Conservation (phyloP, 2,329 filamentous ascomycete species). For the Periconia digitata region DNA sequence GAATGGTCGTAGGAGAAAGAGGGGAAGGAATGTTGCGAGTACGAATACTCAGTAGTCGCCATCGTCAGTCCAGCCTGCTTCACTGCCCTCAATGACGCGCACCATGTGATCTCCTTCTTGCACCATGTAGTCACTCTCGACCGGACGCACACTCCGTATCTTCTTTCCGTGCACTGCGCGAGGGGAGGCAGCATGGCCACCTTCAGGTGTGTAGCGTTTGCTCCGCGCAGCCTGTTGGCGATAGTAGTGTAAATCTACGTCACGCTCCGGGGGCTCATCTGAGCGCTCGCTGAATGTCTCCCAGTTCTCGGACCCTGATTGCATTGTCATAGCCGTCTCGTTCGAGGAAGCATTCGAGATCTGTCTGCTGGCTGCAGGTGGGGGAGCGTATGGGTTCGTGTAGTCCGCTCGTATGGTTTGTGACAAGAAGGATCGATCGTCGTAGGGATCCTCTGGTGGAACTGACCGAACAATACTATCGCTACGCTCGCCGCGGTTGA, state of each 20-base stretch:
- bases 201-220: slow-evolving; percentile 59
- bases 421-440: slow-evolving; percentile 53
- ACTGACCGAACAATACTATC: slow-evolving; percentile 62
- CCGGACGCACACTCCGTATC: slow-evolving; percentile 48
- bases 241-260: slow-evolving; percentile 80
- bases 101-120: slow-evolving; percentile 47
- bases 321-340: slow-evolving; percentile 56
- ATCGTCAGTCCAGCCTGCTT: slow-evolving; percentile 58
- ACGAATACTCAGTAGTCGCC: slow-evolving; percentile 34
- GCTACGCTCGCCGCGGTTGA: slow-evolving; percentile 51
- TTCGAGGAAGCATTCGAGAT: slow-evolving; percentile 68
- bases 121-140: slow-evolving; percentile 45
- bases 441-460: slow-evolving; percentile 81
- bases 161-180: slow-evolving; percentile 40
- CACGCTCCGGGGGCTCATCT: slow-evolving; percentile 63
- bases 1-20: slow-evolving; percentile 9
- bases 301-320: slow-evolving; percentile 93
- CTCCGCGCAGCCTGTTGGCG: slow-evolving; percentile 67
- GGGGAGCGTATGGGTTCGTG: slow-evolving; percentile 21
- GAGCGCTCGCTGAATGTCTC: slow-evolving; percentile 90
- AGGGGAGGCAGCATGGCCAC: slow-evolving; percentile 37
- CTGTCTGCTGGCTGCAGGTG: slow-evolving; percentile 56
- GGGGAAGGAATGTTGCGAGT: neutral
- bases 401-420: slow-evolving; percentile 32
- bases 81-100: slow-evolving; percentile 52